Conservation (phyloP, 169 alveolate genomes). For the Blepharisma undulans region DNA sequence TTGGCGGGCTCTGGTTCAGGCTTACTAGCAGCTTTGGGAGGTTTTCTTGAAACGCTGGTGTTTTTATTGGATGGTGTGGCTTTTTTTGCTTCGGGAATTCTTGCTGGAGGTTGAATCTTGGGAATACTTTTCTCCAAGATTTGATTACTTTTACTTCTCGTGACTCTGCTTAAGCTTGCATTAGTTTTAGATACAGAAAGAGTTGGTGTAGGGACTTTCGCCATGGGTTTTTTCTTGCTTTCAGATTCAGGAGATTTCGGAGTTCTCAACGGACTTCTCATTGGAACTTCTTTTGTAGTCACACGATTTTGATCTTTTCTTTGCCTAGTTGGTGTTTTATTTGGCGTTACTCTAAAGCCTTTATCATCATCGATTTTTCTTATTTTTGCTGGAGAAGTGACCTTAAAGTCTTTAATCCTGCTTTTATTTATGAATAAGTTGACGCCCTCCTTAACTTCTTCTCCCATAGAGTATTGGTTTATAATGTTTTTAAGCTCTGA, state of each 20-base stretch:
- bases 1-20: neutral
- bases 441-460: neutral
- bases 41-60: neutral
- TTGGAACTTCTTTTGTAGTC: neutral
- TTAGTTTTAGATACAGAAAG: neutral
- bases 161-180: neutral
- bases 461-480: neutral
- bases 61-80: neutral
- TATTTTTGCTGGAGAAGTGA: neutral
- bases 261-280: neutral
- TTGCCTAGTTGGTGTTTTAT: neutral
- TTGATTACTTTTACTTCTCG: neutral
- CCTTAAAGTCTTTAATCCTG: neutral
- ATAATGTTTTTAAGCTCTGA: neutral
- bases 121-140: neutral
- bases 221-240: too few species aligned
- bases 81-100: neutral
- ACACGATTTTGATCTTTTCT: neutral
- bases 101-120: neutral
- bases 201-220: neutral
- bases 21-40: neutral
- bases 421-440: neutral
- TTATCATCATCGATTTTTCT: neutral
- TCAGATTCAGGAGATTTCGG: neutral
- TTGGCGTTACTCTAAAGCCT: neutral